These are phyloP conservation scores for Lentinula edodes DNA, from an alignment of 768 basidiomycete species.

Conservation along the genomic window DNA sequence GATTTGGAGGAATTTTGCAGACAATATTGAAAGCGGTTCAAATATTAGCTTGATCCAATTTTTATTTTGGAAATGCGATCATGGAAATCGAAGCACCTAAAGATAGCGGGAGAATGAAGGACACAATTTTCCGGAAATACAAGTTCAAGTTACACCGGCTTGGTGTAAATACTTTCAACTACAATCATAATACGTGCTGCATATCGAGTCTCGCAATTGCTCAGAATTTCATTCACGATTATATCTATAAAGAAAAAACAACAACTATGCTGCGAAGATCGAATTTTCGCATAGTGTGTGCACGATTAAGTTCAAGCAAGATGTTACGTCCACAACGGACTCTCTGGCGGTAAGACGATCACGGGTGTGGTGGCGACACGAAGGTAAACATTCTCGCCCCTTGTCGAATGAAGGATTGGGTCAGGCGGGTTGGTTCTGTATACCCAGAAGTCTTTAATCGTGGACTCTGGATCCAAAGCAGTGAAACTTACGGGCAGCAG, in stretches of 20 bases:
- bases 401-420: conserved; percentile 48
- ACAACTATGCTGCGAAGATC: conserved; percentile 7
- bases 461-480: conserved; percentile 8
- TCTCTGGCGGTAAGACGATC: not conserved
- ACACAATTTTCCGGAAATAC: not conserved
- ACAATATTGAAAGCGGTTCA: too few relatives aligned
- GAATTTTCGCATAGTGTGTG: not conserved
- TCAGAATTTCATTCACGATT: too few relatives aligned
- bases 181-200: too few relatives aligned
- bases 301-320: not conserved
- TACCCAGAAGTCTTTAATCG: conserved; percentile 7
- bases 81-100: too few relatives aligned
- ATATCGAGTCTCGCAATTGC: too few relatives aligned
- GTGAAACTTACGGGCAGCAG: conserved; percentile 65
- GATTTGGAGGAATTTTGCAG: too few relatives aligned
- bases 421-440: conserved; percentile 42
- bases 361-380: conserved; percentile 21
- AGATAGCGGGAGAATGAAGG: too few relatives aligned
- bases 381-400: conserved; percentile 46
- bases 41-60: too few relatives aligned
- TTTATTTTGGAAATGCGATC: too few relatives aligned
- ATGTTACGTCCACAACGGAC: not conserved
- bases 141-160: too few relatives aligned
- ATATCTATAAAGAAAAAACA: not conserved
- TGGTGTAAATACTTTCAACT: too few relatives aligned